These are phyloP conservation scores for Aspergillus floridensis DNA, from an alignment of 2,329 filamentous ascomycete species.

Conservation along the genomic window DNA sequence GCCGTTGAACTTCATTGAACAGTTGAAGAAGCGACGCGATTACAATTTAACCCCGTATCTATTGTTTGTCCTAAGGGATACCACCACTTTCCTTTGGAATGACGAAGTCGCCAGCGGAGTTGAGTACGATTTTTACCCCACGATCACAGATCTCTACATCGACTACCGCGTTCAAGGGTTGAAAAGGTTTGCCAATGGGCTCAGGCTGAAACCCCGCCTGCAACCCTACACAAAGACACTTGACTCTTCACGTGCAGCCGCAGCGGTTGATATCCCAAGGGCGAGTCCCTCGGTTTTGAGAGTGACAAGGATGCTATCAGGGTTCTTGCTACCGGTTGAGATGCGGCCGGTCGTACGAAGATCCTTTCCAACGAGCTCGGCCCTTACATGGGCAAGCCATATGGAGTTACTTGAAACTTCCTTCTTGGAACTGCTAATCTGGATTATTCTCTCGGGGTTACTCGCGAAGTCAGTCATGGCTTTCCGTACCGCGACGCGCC, in stretches of 20 bases:
- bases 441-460: not conserved
- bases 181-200: not conserved
- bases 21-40: too few relatives aligned
- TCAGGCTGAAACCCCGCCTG: not conserved
- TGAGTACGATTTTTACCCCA: slow-evolving; percentile 1
- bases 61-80: too few relatives aligned
- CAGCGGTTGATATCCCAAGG: too few relatives aligned
- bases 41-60: too few relatives aligned
- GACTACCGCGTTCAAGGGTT: not conserved
- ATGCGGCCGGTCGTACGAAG: not conserved
- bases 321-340: not conserved
- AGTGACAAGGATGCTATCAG: not conserved
- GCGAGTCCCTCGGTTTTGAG: too few relatives aligned
- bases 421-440: not conserved
- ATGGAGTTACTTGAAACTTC: slow-evolving; percentile 2
- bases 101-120: not conserved
- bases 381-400: slow-evolving; percentile 1
- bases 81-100: too few relatives aligned
- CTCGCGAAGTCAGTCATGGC: not conserved
- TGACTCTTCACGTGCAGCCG: not conserved
- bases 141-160: not conserved
- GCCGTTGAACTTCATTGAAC: not conserved
- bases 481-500: not conserved
- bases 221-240: slow-evolving; percentile 1
- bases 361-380: slow-evolving; percentile 4